Conservation (phyloP, 108 stramenopile genomes). For the Cyclotella kingstonii region DNA sequence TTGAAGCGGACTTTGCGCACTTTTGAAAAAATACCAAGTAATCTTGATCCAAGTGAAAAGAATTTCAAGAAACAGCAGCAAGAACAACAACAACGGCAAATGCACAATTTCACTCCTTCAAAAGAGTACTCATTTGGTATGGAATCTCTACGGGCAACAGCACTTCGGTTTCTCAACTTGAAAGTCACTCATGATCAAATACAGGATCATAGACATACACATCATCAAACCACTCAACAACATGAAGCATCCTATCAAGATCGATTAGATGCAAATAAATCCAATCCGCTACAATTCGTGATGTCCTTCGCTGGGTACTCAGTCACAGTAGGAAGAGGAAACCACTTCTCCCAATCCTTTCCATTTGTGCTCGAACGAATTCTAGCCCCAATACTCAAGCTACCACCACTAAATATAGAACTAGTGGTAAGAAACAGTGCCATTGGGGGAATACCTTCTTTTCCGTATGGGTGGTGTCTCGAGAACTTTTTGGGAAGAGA, state of each 20-base stretch:
- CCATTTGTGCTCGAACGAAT: slow-evolving; percentile 66
- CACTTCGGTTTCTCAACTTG: too few species aligned
- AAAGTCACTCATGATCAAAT: too few species aligned
- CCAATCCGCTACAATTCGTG: slow-evolving; percentile 28
- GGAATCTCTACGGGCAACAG: too few species aligned
- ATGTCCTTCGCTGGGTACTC: slow-evolving; percentile 81
- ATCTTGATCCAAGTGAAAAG: not conserved
- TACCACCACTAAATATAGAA: slow-evolving; percentile 44
- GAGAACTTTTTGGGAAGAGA: slow-evolving; percentile 71
- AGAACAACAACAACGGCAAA: slow-evolving; percentile 3
- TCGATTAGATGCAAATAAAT: not conserved
- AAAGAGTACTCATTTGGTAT: too few species aligned
- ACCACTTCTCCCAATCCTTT: slow-evolving; percentile 75
- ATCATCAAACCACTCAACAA: slow-evolving; percentile 7
- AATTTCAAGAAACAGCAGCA: slow-evolving; percentile 14
- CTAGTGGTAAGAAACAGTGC: slow-evolving; percentile 75
- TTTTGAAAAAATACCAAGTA: slow-evolving; percentile 8
- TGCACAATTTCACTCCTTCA: too few species aligned
- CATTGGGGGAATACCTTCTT: slow-evolving; percentile 85
- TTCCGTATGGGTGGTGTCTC: slow-evolving; percentile 87
- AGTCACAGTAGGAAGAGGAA: slow-evolving; percentile 83
- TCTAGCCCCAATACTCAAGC: slow-evolving; percentile 31
- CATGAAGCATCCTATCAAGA: not conserved
- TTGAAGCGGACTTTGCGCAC: slow-evolving; percentile 28
- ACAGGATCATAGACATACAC: not conserved